phyloP scores from a whole-genome alignment of 1,284 basidiomycete genomes.

The Exobasidium cylindrosporum region DNA sequence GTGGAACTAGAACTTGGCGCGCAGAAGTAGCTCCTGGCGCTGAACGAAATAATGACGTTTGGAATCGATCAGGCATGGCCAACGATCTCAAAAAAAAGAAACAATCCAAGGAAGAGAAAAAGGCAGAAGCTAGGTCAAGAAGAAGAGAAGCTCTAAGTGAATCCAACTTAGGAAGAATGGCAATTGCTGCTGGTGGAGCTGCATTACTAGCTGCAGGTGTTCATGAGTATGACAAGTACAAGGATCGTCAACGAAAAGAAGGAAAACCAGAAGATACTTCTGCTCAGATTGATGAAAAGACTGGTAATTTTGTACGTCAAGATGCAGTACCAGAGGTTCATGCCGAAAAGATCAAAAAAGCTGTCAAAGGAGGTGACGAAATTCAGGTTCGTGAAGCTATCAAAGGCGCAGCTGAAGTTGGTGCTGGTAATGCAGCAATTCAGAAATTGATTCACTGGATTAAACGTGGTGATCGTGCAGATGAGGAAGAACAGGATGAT shows the following conservation, averaged over 20 bases:
- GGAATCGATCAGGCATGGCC: slow-evolving; percentile 5
- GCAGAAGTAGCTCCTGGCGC: not conserved
- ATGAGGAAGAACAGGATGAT: slow-evolving; percentile 10
- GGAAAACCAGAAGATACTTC: slow-evolving; percentile 33
- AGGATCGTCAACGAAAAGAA: slow-evolving; percentile 27
- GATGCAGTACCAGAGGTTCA: slow-evolving; percentile 17
- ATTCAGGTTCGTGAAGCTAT: slow-evolving; percentile 22
- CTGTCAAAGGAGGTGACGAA: slow-evolving; percentile 29
- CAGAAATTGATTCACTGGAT: slow-evolving; percentile 27
- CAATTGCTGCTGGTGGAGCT: slow-evolving; percentile 27
- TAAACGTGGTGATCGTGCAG: slow-evolving; percentile 16
- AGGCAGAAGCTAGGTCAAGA: slow-evolving; percentile 12
- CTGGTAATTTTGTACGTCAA: slow-evolving; percentile 21
- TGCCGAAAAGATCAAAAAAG: slow-evolving; percentile 18
- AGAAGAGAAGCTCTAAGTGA: slow-evolving; percentile 3
- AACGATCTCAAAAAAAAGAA: slow-evolving; percentile 13
- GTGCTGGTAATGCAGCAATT: slow-evolving; percentile 35
- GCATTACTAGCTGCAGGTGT: slow-evolving; percentile 29
- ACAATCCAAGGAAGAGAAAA: slow-evolving; percentile 18
- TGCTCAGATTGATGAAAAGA: slow-evolving; percentile 23
- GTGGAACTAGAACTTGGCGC: slow-evolving; percentile 15
- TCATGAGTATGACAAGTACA: slow-evolving; percentile 37
- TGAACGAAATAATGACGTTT: slow-evolving; percentile 16
- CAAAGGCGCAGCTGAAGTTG: slow-evolving; percentile 25
- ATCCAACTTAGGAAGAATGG: slow-evolving; percentile 6